phyloP scores from a whole-genome alignment of 1,284 basidiomycete species.

The Phylloporus sp. region DNA sequence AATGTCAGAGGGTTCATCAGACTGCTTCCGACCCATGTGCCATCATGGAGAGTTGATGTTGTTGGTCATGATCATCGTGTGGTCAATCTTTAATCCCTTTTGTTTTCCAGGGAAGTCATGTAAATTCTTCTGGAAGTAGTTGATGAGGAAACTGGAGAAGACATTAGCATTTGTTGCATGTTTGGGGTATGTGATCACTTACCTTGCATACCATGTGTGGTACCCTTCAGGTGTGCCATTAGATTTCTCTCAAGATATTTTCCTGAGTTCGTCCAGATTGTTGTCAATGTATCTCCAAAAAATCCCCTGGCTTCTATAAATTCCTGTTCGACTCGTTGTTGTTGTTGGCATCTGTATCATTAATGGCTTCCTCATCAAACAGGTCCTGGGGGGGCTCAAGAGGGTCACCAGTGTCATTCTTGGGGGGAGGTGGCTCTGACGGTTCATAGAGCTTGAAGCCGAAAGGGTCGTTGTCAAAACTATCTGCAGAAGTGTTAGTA shows the following conservation, averaged over 20 bases:
- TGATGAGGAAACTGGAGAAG: background rate
- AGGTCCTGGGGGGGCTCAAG: too few species aligned
- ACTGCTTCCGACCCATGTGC: background rate
- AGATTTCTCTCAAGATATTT: too few species aligned
- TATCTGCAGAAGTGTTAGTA: background rate
- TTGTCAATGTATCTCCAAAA: too few species aligned
- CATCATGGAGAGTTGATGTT: background rate
- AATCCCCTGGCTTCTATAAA: background rate
- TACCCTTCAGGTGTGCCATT: too few species aligned
- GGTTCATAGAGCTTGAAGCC: too few species aligned
- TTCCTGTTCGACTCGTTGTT: background rate
- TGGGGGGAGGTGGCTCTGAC: too few species aligned
- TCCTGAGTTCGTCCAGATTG: too few species aligned
- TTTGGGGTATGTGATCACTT: background rate
- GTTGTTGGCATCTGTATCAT: background rate
- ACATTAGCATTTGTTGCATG: too few species aligned
- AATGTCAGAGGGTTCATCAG: too few species aligned
- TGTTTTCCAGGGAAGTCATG: background rate
- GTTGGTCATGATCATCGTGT: background rate
- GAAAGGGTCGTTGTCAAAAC: background rate
- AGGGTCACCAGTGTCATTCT: too few species aligned
- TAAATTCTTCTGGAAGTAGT: background rate
- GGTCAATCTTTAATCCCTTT: background rate
- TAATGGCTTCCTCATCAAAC: background rate
- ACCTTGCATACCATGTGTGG: too few species aligned